Conservation (phyloP, 179 eudicot genomes). For the Spergularia azorica region DNA sequence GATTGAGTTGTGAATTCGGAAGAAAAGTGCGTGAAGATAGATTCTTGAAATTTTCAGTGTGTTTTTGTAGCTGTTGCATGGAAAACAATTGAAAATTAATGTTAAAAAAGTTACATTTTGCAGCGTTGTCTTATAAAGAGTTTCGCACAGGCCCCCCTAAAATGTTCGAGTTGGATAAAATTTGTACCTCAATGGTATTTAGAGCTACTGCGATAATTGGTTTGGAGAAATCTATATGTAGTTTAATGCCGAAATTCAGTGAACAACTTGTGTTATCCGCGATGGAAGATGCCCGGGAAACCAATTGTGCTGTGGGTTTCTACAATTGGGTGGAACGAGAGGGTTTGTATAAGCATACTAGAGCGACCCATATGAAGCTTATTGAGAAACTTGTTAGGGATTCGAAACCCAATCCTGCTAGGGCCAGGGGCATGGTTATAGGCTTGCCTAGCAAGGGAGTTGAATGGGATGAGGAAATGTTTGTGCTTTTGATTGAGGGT, state of each 20-base stretch:
- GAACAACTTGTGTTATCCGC: slow-evolving; percentile 61
- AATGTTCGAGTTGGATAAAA: slow-evolving; percentile 56
- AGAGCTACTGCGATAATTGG: slow-evolving; percentile 81
- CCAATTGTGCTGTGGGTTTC: slow-evolving; percentile 82
- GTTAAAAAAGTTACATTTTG: no score
- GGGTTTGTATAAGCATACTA: slow-evolving; percentile 56
- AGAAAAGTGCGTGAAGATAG: no score
- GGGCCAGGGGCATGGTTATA: slow-evolving; percentile 57
- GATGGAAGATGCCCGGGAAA: slow-evolving; percentile 47
- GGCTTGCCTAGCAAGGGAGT: slow-evolving; percentile 81
- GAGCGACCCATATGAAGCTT: slow-evolving; percentile 63
- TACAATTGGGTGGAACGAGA: slow-evolving; percentile 87
- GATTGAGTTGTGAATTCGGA: no score
- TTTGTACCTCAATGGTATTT: slow-evolving; percentile 83
- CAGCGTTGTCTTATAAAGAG: no score
- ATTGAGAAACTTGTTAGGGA: slow-evolving; percentile 66
- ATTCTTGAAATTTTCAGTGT: no score
- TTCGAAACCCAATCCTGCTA: slow-evolving; percentile 75
- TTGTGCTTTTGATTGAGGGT: slow-evolving; percentile 72
- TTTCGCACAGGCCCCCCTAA: slow-evolving; percentile 36
- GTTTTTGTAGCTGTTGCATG: no score
- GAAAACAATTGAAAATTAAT: no score
- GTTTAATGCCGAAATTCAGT: slow-evolving; percentile 65
- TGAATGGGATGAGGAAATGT: slow-evolving; percentile 80
- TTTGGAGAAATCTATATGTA: slow-evolving; percentile 81